Evolutionary conservation across 2,329 filamentous ascomycete genomes (phyloP).

Genomic region (Neofusicoccum laricinum): DNA sequence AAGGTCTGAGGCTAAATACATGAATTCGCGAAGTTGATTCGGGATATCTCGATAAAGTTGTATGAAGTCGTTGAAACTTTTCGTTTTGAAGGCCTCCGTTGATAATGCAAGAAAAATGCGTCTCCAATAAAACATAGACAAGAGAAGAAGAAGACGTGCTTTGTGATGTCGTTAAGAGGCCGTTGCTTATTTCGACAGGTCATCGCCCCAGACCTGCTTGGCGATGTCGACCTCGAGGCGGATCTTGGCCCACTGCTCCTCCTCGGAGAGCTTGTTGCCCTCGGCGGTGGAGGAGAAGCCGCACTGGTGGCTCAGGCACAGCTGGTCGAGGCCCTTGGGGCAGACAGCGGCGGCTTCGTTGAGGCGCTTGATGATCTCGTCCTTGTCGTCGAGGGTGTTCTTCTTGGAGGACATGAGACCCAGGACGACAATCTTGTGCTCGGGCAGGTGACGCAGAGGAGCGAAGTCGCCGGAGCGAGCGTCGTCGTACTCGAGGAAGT

Average conservation of each 20-base stretch:
- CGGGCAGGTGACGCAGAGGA: constrained; percentile 53
- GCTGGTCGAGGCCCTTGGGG: constrained; percentile 53
- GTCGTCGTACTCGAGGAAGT: constrained; percentile 61
- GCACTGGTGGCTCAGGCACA: constrained; percentile 58
- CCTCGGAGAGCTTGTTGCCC: constrained; percentile 55
- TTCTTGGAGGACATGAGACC: constrained; percentile 58
- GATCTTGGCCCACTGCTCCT: constrained; percentile 59
- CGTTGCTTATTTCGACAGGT: constrained; percentile 31
- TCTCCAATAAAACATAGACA: not conserved
- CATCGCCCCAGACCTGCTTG: constrained; percentile 55
- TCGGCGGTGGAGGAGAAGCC: constrained; percentile 57
- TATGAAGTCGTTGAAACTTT: constrained; percentile 16
- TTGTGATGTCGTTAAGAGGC: not conserved
- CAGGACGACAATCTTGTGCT: constrained; percentile 55
- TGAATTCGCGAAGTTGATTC: constrained; percentile 16
- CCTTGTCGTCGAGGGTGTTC: constrained; percentile 53
- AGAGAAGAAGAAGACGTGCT: not conserved
- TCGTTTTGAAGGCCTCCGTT: not conserved
- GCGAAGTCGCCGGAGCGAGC: constrained; percentile 55
- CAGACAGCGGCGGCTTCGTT: constrained; percentile 43
- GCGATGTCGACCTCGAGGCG: constrained; percentile 55
- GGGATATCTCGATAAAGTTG: constrained; percentile 10
- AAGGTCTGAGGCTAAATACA: not conserved
- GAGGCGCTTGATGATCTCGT: constrained; percentile 38
- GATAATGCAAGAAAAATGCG: not conserved